A percentile compares a stretch with the other conserved stretches of the same genome.
These are phyloP conservation scores for Piper betle DNA, from an alignment of 164 flowering plant species.

Conservation along the genomic window DNA sequence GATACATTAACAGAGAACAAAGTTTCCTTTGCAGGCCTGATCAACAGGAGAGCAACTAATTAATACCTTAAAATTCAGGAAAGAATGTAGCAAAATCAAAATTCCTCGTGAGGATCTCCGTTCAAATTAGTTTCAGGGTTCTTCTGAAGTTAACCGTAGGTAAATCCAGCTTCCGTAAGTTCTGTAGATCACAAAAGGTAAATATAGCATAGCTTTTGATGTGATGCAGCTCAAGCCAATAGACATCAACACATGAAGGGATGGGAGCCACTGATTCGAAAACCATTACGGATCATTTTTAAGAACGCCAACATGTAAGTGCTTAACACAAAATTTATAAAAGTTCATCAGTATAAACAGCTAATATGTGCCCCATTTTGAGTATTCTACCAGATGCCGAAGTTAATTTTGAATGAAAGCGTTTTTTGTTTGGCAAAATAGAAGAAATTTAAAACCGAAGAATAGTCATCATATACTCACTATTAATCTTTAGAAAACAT, in stretches of 20 bases:
- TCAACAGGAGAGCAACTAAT: neutral
- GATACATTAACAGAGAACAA: slow-evolving; percentile 6
- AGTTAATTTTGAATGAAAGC: too few relatives aligned
- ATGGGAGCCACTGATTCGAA: slow-evolving; percentile 75
- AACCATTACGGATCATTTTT: neutral
- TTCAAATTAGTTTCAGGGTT: slow-evolving; percentile 61
- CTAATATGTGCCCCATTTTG: too few relatives aligned
- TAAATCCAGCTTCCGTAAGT: too few relatives aligned
- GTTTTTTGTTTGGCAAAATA: too few relatives aligned
- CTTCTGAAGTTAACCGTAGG: slow-evolving; percentile 73
- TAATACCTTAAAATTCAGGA: slow-evolving; percentile 68
- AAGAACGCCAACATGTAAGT: neutral
- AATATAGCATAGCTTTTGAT: slow-evolving; percentile 44
- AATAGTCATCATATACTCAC: too few relatives aligned
- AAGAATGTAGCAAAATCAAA: slow-evolving; percentile 84
- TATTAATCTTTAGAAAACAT: too few relatives aligned
- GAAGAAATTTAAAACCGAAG: too few relatives aligned
- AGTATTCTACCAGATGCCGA: too few relatives aligned
- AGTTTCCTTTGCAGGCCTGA: neutral
- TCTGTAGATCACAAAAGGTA: too few relatives aligned
- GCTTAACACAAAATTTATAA: too few relatives aligned
- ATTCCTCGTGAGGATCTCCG: slow-evolving; percentile 96
- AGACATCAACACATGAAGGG: slow-evolving; percentile 44
- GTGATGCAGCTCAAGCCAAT: slow-evolving; percentile 48
- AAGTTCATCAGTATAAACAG: too few relatives aligned